Base-by-base conservation (phyloP, 164 flowering plant species). In the Cinnamomum chago region DNA sequence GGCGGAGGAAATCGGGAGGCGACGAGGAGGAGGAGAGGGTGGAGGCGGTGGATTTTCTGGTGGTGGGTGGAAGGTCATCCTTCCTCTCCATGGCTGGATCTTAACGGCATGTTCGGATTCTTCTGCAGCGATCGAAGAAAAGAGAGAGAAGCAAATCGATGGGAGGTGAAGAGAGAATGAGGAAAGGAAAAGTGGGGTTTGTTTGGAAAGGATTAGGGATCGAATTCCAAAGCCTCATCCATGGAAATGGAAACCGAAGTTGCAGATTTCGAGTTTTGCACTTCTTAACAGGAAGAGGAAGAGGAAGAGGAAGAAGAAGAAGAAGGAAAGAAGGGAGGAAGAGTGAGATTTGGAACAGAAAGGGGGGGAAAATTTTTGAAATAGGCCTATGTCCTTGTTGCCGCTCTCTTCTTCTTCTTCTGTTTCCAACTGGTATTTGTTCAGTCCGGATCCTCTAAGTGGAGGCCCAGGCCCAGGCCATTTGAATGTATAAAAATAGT, bases 1-100 rank as follows among this genome's bases (percentile, higher is more conserved):
- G 73, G 50, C 93, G 91, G 77, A 91, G 81, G 68, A 91, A 82
- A 70, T 79, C 88, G 33, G 90, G 89, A 20, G 82, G 76, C 6
- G 40, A 50, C 33, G 25, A 80, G 76, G 47, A 82, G 74, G 87
- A 76, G 10, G 82, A 60, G 1, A 79, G 76, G 76, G 77, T 24
- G 80, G 71, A 40, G 60, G 77, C 58, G 35, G 74, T 81, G 76
- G 77, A 82, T 35, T 17, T 10, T 30, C 17, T 17, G 69, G 28
- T 15, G 20, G 20, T 28, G 28, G 75, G 68, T 73, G 82, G 88
- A 85, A 80, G 90, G 82, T 87, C 78, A 89, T 86, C 85, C 86
- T 90, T 90, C 90, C 87, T 76, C 76, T 90, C 92, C 92, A 90
- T 88, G 72, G 79, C 66, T 64, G 82, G 77, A 75, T 71, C 80